Conservation (phyloP, 2,329 filamentous ascomycete species). For the Hymenoscyphus fraxineus region DNA sequence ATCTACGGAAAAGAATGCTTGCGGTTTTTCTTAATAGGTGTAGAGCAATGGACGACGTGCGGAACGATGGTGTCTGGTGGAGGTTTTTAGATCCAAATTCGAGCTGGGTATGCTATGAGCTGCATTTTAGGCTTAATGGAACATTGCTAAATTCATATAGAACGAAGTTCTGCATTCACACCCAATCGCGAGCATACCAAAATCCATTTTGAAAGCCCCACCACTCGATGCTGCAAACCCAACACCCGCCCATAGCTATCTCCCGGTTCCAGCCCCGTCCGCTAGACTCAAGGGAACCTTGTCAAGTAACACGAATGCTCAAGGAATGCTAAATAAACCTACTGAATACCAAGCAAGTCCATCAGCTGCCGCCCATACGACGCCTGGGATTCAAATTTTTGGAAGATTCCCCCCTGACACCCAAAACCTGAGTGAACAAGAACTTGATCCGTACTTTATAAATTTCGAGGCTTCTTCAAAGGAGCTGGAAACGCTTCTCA, state of each 20-base stretch:
- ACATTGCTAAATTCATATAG: slow-evolving; percentile 44
- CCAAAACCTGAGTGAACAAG: slow-evolving; percentile 75
- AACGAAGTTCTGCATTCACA: slow-evolving; percentile 93
- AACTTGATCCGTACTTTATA: slow-evolving; percentile 93
- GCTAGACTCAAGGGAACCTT: slow-evolving; percentile 68
- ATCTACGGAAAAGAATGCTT: slow-evolving; percentile 93
- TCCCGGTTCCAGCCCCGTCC: slow-evolving; percentile 80
- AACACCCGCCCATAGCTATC: slow-evolving; percentile 76
- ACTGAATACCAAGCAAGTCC: slow-evolving; percentile 45
- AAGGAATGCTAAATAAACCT: slow-evolving; percentile 53
- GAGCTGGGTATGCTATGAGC: slow-evolving; percentile 72
- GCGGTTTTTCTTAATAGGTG: slow-evolving; percentile 94
- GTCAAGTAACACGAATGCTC: slow-evolving; percentile 40
- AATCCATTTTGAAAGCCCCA: slow-evolving; percentile 91
- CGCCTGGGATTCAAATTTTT: slow-evolving; percentile 59
- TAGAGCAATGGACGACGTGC: slow-evolving; percentile 84
- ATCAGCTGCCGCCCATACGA: slow-evolving; percentile 53
- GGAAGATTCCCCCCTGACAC: slow-evolving; percentile 79
- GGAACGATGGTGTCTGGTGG: slow-evolving; percentile 95
- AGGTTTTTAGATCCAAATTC: slow-evolving; percentile 96
- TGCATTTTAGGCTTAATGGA: neutral
- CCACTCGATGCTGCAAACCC: slow-evolving; percentile 93
- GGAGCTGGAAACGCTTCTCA: slow-evolving; percentile 82
- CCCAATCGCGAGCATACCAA: slow-evolving; percentile 85
- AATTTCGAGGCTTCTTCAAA: slow-evolving; percentile 89